Evolutionary conservation across 2,329 filamentous ascomycete genomes (phyloP).

Genomic region (Cladobotryum mycophilum): DNA sequence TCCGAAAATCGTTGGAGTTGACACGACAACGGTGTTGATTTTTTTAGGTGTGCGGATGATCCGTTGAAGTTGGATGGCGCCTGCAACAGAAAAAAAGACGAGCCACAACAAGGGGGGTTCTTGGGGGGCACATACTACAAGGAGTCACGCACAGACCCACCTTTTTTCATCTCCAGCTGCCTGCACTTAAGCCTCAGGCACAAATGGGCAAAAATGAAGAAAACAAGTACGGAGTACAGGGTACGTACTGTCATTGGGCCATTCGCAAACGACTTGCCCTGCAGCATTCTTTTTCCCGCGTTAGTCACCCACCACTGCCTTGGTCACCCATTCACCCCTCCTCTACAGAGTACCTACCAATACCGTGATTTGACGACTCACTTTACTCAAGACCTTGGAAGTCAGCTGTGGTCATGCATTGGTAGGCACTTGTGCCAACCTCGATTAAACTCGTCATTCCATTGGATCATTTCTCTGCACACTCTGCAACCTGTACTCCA

Average conservation of each 20-base stretch:
- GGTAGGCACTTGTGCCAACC: no score
- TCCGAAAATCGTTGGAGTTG: slow-evolving; percentile 1
- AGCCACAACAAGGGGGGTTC: slow-evolving; percentile 9
- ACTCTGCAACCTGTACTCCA: no score
- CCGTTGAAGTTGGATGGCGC: slow-evolving; percentile 9
- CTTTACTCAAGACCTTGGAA: no score
- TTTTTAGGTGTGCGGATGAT: slow-evolving; percentile 1
- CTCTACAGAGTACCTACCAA: no score
- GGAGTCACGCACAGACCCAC: neutral
- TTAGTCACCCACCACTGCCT: no score
- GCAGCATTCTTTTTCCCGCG: no score
- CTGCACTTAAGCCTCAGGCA: slow-evolving; percentile 6
- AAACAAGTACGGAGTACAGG: neutral
- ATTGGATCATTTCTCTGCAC: no score
- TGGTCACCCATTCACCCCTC: no score
- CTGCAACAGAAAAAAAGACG: slow-evolving; percentile 6
- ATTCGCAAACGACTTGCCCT: neutral
- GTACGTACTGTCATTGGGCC: neutral
- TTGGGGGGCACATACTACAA: neutral
- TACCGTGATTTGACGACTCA: no score
- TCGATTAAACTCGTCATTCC: no score
- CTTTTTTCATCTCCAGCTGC: slow-evolving; percentile 1
- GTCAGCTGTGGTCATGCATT: no score
- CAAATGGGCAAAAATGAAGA: neutral
- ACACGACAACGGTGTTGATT: slow-evolving; percentile 11